Conservation (phyloP, 164 flowering plant species). For the Stephania japonica region DNA sequence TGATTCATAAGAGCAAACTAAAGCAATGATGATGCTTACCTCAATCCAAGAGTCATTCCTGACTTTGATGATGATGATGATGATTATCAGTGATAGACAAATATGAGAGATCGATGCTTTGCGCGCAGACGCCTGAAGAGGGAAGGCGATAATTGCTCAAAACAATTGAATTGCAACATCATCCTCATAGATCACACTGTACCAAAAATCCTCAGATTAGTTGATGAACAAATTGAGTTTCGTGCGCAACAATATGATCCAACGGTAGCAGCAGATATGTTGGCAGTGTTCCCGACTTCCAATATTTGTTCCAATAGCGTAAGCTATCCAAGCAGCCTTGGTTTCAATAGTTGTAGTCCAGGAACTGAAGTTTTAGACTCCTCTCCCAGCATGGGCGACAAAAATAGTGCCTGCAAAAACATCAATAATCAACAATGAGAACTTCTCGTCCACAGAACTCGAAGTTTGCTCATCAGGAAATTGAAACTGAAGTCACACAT, state of each 20-base stretch:
- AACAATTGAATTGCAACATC: constrained; percentile 27
- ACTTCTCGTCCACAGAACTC: constrained; percentile 9
- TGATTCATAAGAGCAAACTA: neutral
- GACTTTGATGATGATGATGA: neutral
- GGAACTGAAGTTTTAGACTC: constrained; percentile 14
- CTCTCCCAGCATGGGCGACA: constrained; percentile 9
- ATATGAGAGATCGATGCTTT: neutral
- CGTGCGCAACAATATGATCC: neutral
- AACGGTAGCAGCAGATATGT: constrained; percentile 11
- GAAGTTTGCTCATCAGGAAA: constrained; percentile 6
- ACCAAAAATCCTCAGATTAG: constrained; percentile 23
- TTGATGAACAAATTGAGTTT: neutral
- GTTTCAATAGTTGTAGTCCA: constrained; percentile 16
- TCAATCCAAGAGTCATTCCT: neutral
- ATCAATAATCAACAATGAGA: constrained; percentile 1
- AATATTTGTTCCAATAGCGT: neutral
- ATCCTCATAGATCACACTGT: constrained; percentile 30
- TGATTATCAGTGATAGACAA: neutral
- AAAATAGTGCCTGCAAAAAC: constrained; percentile 5
- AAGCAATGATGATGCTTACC: neutral
- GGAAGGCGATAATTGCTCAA: constrained; percentile 25
- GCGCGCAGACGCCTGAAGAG: constrained; percentile 27
- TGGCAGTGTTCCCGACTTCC: constrained; percentile 8
- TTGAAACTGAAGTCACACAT: neutral
- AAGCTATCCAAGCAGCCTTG: constrained; percentile 19